Conservation (phyloP, 202 grass and related monocot species). For the Panicum virgatum region DNA sequence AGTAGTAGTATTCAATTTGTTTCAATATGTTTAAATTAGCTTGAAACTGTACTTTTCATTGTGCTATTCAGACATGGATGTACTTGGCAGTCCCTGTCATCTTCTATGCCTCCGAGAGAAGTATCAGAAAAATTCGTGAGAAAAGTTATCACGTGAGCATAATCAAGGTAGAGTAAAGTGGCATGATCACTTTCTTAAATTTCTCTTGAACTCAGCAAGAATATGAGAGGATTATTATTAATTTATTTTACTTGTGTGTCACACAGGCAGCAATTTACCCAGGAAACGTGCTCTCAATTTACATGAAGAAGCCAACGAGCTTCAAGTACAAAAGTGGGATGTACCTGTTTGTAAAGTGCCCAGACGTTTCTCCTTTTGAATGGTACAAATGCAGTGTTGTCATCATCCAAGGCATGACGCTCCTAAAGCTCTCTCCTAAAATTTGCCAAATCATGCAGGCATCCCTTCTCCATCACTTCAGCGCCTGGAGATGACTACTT, state of each 20-base stretch:
- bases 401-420: not conserved
- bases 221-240: slow-evolving; percentile 1
- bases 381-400: slow-evolving; percentile 46
- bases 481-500: slow-evolving; percentile 87
- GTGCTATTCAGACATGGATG: slow-evolving; percentile 80
- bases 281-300: slow-evolving; percentile 82
- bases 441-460: slow-evolving; percentile 53
- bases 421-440: slow-evolving; percentile 3
- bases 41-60: not conserved
- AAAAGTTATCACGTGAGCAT: slow-evolving; percentile 67
- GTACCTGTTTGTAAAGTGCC: slow-evolving; percentile 98
- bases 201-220: not conserved
- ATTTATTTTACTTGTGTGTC: slow-evolving; percentile 13
- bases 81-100: slow-evolving; percentile 76
- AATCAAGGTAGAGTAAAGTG: slow-evolving; percentile 58
- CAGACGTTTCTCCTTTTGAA: slow-evolving; percentile 93
- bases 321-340: slow-evolving; percentile 99
- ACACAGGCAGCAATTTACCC: slow-evolving; percentile 92
- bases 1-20: not conserved
- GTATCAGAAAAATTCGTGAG: slow-evolving; percentile 68
- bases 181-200: slow-evolving; percentile 6
- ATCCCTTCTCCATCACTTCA: slow-evolving; percentile 97
- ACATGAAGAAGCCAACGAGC: slow-evolving; percentile 78
- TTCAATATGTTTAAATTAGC: not conserved
- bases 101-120: slow-evolving; percentile 83